Conservation (phyloP, 768 basidiomycete genomes). For the Boletus huronensis region DNA sequence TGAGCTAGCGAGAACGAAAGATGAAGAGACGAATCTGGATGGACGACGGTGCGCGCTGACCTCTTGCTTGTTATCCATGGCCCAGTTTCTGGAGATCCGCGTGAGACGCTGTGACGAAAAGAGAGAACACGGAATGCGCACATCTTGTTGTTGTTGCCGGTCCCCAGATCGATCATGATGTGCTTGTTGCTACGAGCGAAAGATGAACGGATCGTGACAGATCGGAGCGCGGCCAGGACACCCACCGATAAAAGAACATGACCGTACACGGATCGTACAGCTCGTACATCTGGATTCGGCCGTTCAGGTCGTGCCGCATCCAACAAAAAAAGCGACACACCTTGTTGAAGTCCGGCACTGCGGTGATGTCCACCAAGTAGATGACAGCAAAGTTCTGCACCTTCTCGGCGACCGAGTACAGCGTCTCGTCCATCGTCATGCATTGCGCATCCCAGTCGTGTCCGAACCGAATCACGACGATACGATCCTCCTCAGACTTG, state of each 20-base stretch:
- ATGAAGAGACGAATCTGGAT: background rate
- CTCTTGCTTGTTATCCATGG: conserved; percentile 98
- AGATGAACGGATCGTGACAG: background rate
- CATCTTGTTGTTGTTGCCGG: conserved; percentile 99
- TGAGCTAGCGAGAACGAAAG: conserved; percentile 53
- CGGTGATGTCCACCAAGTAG: conserved; percentile 91
- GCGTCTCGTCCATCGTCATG: conserved; percentile 99
- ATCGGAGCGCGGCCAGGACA: background rate
- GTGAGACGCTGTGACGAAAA: background rate
- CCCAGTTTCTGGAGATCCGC: conserved; percentile 75
- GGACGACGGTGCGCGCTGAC: conserved; percentile 36
- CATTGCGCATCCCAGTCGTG: conserved; percentile 92
- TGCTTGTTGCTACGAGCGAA: conserved; percentile 76
- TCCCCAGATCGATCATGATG: conserved; percentile 99
- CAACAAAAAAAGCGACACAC: too few relatives aligned
- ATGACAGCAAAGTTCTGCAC: conserved; percentile 99
- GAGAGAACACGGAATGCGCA: conserved; percentile 38
- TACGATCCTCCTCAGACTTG: conserved; percentile 94
- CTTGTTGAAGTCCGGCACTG: conserved; percentile 99
- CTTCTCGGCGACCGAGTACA: conserved; percentile 88
- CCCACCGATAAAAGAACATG: conserved; percentile 97
- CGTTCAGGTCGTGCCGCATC: background rate
- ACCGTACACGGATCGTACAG: conserved; percentile 96
- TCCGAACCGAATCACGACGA: conserved; percentile 93
- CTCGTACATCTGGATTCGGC: conserved; percentile 83